Conservation (phyloP, 805 yeast genomes). For the Cyberlindnera sargentensis region DNA sequence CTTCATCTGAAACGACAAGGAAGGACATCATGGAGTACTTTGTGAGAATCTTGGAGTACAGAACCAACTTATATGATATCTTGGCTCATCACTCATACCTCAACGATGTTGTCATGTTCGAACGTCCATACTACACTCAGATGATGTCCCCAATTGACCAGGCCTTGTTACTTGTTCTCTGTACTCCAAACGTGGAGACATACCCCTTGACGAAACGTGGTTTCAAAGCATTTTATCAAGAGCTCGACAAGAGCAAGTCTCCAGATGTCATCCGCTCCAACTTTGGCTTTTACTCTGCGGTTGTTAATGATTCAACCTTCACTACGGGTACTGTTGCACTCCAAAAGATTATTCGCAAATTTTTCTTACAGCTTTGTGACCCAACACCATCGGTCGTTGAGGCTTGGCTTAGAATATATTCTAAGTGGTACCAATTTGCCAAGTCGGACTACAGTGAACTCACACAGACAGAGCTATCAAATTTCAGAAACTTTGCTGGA, state of each 20-base stretch:
- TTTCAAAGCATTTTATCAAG: slow-evolving; percentile 24
- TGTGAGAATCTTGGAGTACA: slow-evolving; percentile 32
- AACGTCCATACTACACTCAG: slow-evolving; percentile 25
- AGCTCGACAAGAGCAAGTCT: slow-evolving; percentile 12
- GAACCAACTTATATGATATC: slow-evolving; percentile 25
- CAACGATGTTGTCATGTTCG: slow-evolving; percentile 19
- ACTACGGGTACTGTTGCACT: slow-evolving; percentile 69
- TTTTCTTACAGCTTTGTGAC: slow-evolving; percentile 20
- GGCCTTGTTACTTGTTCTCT: slow-evolving; percentile 42
- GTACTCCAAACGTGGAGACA: slow-evolving; percentile 43
- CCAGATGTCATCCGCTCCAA: slow-evolving; percentile 19
- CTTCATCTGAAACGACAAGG: slow-evolving; percentile 24
- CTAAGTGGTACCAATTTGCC: slow-evolving; percentile 35
- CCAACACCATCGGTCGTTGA: slow-evolving; percentile 31
- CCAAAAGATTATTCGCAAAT: slow-evolving; percentile 54
- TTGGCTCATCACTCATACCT: slow-evolving; percentile 22
- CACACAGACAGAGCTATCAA: slow-evolving; percentile 31
- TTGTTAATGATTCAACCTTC: slow-evolving; percentile 47
- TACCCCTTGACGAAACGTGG: slow-evolving; percentile 41
- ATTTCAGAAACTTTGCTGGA: slow-evolving; percentile 65
- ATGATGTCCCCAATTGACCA: slow-evolving; percentile 40
- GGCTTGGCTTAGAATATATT: slow-evolving; percentile 40
- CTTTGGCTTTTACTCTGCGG: slow-evolving; percentile 31
- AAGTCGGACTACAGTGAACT: slow-evolving; percentile 18
- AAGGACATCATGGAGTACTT: slow-evolving; percentile 33